phyloP scores from a whole-genome alignment of 306 rosid genomes.

The Acmispon strigosus region DNA sequence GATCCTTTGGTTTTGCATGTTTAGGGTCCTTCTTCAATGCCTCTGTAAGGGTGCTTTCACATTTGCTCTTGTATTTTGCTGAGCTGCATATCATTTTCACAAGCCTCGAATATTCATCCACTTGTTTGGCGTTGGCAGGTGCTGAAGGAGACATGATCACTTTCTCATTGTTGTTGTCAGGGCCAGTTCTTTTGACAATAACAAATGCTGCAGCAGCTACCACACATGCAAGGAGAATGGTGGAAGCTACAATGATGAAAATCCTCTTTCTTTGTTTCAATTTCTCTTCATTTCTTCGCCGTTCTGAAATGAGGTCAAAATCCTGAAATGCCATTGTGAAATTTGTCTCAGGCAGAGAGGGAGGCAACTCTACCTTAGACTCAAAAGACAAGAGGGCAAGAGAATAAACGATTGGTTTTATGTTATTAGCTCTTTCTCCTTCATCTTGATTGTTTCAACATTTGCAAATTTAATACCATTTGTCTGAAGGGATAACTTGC shows the following conservation, averaged over 20 bases:
- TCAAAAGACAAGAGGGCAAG: background rate
- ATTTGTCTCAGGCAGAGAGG: slow-evolving; percentile 51
- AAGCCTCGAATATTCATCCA: background rate
- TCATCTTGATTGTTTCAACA: background rate
- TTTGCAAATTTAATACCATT: background rate
- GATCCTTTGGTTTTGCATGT: slow-evolving; percentile 30
- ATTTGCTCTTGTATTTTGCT: slow-evolving; percentile 42
- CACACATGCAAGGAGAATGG: slow-evolving; percentile 23
- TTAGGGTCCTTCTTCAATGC: slow-evolving; percentile 3
- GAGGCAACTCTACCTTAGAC: slow-evolving; percentile 53
- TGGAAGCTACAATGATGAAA: slow-evolving; percentile 13
- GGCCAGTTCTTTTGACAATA: background rate
- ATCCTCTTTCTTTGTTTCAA: slow-evolving; percentile 29
- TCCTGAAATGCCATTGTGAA: slow-evolving; percentile 64
- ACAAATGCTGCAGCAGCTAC: slow-evolving; percentile 32
- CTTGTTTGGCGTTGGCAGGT: background rate
- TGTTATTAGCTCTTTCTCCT: background rate
- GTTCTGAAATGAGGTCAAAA: slow-evolving; percentile 54
- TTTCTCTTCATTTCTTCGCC: slow-evolving; percentile 33
- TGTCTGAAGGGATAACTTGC: background rate
- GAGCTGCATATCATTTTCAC: slow-evolving; percentile 36
- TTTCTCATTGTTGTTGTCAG: background rate
- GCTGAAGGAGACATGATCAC: background rate
- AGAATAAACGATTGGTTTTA: background rate
- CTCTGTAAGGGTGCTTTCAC: slow-evolving; percentile 30